phyloP scores from a whole-genome alignment of 139 green algal genomes.

The Chlorella sp. region DNA sequence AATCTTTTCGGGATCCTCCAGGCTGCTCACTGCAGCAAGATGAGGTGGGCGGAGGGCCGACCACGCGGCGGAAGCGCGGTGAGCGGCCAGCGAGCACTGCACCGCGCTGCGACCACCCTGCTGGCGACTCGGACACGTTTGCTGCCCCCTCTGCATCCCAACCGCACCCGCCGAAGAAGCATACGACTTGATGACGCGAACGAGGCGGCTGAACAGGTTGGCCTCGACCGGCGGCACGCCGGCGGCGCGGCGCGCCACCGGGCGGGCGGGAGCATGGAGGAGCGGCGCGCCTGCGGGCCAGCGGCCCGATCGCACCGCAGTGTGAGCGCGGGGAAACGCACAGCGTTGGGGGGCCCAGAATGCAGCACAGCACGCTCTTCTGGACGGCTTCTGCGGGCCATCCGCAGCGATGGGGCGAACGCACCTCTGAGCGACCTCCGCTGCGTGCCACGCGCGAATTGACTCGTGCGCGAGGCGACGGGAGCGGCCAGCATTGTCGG shows the following conservation, averaged over 20 bases:
- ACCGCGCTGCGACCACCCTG: too few relatives aligned
- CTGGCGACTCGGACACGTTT: neutral
- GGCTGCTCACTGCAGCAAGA: slow-evolving; percentile 63
- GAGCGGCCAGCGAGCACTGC: neutral
- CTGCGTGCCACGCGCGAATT: neutral
- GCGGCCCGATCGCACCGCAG: neutral
- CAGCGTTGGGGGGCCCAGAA: too few relatives aligned
- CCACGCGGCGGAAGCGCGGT: neutral
- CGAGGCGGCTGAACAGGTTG: slow-evolving; percentile 89
- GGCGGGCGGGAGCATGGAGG: neutral
- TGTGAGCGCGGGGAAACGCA: too few relatives aligned
- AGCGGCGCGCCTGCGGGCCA: neutral
- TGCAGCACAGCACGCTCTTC: neutral
- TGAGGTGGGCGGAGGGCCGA: neutral
- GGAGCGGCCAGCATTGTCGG: neutral
- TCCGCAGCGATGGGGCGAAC: neutral
- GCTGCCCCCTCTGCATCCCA: too few relatives aligned
- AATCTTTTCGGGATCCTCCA: slow-evolving; percentile 98
- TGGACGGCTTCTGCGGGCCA: neutral
- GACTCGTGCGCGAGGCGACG: neutral
- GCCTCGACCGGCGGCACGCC: slow-evolving; percentile 56
- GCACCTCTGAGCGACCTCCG: neutral
- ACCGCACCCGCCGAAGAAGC: slow-evolving; percentile 82
- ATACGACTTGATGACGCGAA: slow-evolving; percentile 88
- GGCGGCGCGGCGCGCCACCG: neutral